A percentile compares a stretch with the other conserved stretches of the same genome.
phyloP scores from a whole-genome alignment of 345 rosid genomes.

The Salix dunnii region DNA sequence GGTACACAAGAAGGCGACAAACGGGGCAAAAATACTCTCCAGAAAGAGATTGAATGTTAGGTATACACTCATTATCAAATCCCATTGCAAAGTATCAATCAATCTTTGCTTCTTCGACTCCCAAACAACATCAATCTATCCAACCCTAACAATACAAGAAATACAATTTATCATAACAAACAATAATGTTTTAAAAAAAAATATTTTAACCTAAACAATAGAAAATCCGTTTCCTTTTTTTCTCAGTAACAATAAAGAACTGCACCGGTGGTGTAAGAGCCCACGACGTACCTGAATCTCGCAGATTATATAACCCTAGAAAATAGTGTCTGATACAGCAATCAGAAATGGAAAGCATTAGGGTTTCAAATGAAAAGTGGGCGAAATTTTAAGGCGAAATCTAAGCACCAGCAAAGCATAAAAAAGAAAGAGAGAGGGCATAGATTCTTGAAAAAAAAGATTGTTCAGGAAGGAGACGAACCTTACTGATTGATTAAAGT shows the following conservation, averaged over 20 bases:
- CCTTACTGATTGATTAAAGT: too few species aligned
- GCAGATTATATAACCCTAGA: neutral
- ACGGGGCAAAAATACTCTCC: conserved; percentile 82
- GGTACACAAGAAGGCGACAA: conserved; percentile 66
- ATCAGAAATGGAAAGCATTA: neutral
- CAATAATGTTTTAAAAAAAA: neutral
- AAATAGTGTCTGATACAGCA: neutral
- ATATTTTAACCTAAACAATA: too few species aligned
- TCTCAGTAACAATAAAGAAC: too few species aligned
- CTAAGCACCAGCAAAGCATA: neutral
- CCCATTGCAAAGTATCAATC: conserved; percentile 42
- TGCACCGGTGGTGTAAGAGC: neutral
- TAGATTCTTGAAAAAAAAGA: neutral
- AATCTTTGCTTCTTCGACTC: neutral
- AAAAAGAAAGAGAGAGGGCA: neutral
- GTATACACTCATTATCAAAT: conserved; percentile 67
- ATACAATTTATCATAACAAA: neutral
- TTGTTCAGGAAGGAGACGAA: neutral
- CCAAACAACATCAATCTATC: neutral
- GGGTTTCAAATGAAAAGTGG: neutral
- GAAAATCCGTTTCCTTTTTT: too few species aligned
- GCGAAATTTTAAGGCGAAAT: neutral
- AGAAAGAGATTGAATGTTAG: conserved; percentile 62
- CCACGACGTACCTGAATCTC: neutral
- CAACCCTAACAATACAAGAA: neutral